A percentile compares a stretch with the other conserved stretches of the same genome.
Evolutionary conservation across 2,329 filamentous ascomycete genomes (phyloP).

Genomic region (Aspergillus sojae): DNA sequence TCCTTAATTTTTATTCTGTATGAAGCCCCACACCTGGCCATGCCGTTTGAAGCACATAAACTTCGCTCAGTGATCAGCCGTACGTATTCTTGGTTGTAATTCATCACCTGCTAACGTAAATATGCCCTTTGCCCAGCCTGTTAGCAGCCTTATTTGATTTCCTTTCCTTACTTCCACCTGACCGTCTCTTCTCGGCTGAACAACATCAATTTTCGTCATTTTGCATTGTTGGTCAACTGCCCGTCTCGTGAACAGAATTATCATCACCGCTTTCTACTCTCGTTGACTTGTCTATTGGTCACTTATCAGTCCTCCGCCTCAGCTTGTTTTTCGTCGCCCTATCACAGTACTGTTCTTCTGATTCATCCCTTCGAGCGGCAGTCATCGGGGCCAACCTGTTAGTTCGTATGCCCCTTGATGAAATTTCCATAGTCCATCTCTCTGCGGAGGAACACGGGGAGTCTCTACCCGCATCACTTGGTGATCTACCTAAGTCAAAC

Average conservation of each 20-base stretch:
- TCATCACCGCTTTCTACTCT: conserved; percentile 18
- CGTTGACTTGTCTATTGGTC: conserved; percentile 8
- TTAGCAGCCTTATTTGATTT: conserved; percentile 9
- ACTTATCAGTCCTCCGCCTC: conserved; percentile 8
- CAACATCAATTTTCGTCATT: conserved; percentile 21
- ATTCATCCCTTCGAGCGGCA: conserved; percentile 8
- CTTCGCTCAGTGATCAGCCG: neutral
- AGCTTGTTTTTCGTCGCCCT: conserved; percentile 6
- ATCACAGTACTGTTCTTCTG: conserved; percentile 13
- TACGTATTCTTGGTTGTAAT: neutral
- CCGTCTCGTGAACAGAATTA: conserved; percentile 25
- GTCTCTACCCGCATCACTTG: conserved; percentile 5
- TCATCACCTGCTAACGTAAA: conserved; percentile 4
- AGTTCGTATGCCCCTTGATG: conserved; percentile 13
- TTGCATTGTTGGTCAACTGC: conserved; percentile 20
- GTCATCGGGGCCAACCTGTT: conserved; percentile 5
- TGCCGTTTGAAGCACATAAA: neutral
- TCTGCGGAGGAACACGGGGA: conserved; percentile 15
- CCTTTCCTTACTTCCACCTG: conserved; percentile 14
- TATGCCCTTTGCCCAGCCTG: conserved; percentile 5
- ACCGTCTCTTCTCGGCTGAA: conserved; percentile 18
- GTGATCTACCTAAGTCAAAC: conserved; percentile 11
- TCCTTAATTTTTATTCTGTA: neutral
- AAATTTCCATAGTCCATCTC: conserved; percentile 4
- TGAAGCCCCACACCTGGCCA: neutral